These are phyloP conservation scores for Glonium stellatum DNA, from an alignment of 495 filamentous ascomycete genomes.

Conservation along the genomic window DNA sequence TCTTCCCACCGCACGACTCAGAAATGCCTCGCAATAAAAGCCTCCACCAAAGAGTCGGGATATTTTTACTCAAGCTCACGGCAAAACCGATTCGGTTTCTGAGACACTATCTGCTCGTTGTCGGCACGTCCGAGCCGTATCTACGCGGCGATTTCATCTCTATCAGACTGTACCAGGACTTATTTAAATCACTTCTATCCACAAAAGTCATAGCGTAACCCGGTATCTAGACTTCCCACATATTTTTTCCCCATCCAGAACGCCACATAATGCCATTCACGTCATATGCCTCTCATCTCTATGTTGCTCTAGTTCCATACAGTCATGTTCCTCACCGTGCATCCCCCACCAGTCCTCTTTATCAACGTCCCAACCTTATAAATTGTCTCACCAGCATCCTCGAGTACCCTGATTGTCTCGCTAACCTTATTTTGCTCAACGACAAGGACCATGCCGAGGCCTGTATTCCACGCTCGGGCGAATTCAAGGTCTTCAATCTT, in stretches of 20 bases:
- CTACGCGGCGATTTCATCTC: not conserved
- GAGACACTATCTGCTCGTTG: too few species aligned
- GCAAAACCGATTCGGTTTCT: too few species aligned
- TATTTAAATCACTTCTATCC: not conserved
- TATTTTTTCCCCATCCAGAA: constrained; percentile 42
- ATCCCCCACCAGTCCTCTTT: constrained; percentile 51
- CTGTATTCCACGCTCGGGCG: constrained; percentile 85
- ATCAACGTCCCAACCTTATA: constrained; percentile 66
- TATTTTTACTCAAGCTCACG: too few species aligned
- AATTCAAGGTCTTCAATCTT: constrained; percentile 69
- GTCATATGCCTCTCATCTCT: not conserved
- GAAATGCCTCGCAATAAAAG: too few species aligned
- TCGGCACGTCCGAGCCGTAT: too few species aligned
- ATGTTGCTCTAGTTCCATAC: constrained; percentile 49
- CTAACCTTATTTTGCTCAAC: constrained; percentile 54
- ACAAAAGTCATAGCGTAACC: not conserved
- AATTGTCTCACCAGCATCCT: constrained; percentile 65
- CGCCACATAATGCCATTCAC: not conserved
- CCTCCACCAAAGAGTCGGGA: too few species aligned
- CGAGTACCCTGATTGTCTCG: constrained; percentile 47
- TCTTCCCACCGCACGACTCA: too few species aligned
- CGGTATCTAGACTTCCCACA: constrained; percentile 67
- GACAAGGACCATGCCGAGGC: constrained; percentile 85
- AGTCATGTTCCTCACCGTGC: constrained; percentile 61
- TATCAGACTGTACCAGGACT: not conserved